Evolutionary conservation across 2,329 filamentous ascomycete genomes (phyloP).

Genomic region (Sphaerostilbella broomeana): DNA sequence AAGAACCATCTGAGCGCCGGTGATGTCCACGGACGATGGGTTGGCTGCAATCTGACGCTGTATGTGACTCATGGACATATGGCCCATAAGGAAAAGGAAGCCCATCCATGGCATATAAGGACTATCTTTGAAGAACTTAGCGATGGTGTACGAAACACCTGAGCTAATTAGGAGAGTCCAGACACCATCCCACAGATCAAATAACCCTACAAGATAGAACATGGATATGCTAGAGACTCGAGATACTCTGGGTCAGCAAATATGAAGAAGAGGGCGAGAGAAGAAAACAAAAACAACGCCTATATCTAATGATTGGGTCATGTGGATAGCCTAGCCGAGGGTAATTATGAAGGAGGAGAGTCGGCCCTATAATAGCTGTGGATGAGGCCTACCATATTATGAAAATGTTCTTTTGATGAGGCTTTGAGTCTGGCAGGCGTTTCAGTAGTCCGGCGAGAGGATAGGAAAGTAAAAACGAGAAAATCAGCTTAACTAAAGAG

Average conservation of each 20-base stretch:
- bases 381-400: slow-evolving; percentile 57
- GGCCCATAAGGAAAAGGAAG: slow-evolving; percentile 89
- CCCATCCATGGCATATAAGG: slow-evolving; percentile 97
- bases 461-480: slow-evolving; percentile 85
- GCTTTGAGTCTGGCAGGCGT: slow-evolving; percentile 77
- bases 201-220: slow-evolving; percentile 91
- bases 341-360: no score
- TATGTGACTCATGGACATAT: slow-evolving; percentile 89
- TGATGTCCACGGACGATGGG: slow-evolving; percentile 72
- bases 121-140: slow-evolving; percentile 68
- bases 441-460: slow-evolving; percentile 85
- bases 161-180: slow-evolving; percentile 75
- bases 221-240: slow-evolving; percentile 56
- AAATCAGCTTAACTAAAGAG: slow-evolving; percentile 80
- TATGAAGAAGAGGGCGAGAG: background rate
- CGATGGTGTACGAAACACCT: slow-evolving; percentile 73
- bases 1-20: slow-evolving; percentile 93
- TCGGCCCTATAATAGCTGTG: background rate
- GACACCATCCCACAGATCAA: slow-evolving; percentile 83
- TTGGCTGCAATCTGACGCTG: slow-evolving; percentile 65
- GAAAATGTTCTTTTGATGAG: slow-evolving; percentile 81
- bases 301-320: no score
- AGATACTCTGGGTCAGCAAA: slow-evolving; percentile 4
- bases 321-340: no score
- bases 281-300: background rate